phyloP scores from a whole-genome alignment of 2,329 filamentous ascomycete genomes.

The Rachicladosporium sp. region DNA sequence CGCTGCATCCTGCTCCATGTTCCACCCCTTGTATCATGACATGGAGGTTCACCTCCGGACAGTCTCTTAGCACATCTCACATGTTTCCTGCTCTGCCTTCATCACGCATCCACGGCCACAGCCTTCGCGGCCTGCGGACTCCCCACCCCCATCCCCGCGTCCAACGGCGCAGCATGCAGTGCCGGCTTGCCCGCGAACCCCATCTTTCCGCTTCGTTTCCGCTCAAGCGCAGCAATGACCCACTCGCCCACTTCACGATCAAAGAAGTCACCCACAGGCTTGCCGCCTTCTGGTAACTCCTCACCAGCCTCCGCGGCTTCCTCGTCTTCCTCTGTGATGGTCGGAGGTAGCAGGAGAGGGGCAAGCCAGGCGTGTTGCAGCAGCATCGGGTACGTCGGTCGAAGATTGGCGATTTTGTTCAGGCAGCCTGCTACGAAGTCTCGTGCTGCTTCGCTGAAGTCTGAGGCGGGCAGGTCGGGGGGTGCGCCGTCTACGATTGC shows the following conservation, averaged over 20 bases:
- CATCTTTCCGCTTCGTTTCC: conserved; percentile 47
- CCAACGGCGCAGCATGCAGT: conserved; percentile 73
- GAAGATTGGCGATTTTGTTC: conserved; percentile 80
- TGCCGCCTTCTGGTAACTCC: conserved; percentile 20
- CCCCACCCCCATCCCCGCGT: conserved; percentile 33
- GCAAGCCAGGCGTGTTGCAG: conserved; percentile 82
- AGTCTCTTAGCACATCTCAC: neutral
- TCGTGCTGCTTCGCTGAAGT: conserved; percentile 65
- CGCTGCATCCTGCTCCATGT: too few species aligned
- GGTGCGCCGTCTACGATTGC: conserved; percentile 97
- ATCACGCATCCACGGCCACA: conserved; percentile 3
- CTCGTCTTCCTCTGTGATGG: conserved; percentile 58
- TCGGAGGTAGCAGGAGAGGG: conserved; percentile 59
- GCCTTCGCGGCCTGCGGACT: conserved; percentile 4
- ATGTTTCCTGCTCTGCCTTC: neutral
- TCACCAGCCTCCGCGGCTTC: conserved; percentile 34
- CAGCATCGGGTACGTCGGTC: conserved; percentile 84
- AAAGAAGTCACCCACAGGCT: conserved; percentile 24
- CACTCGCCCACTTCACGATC: conserved; percentile 79
- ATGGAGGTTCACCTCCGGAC: neutral
- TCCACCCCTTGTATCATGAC: neutral
- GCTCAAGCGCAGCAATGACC: conserved; percentile 62
- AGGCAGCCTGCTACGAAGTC: conserved; percentile 84
- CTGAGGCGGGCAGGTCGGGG: conserved; percentile 66
- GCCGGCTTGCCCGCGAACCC: conserved; percentile 58